Evolutionary conservation across 75 land plant species (phyloP), one percentile per base, ranked within the genome.

Genomic region (Cryptomeria japonica): DNA sequence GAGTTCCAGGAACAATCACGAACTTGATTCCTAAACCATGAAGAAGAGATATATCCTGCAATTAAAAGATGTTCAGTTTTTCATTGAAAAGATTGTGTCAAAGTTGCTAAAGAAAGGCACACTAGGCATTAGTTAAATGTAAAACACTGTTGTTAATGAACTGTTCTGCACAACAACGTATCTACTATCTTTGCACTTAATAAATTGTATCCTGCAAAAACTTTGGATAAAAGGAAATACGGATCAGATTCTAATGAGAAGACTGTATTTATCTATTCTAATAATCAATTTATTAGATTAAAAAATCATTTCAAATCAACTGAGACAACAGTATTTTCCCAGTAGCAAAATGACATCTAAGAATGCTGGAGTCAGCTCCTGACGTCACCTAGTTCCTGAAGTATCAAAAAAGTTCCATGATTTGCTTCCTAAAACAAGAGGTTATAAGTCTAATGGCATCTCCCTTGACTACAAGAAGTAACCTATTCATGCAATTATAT

Each of bases 21-120:
- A 98, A 90, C 91, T 90, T 98, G 80, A 97, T 96, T 13, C 99
- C 99, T 18, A 98, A 89, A 22, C 96, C 97, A 91, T 97, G 99
- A 39, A 98, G 94, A 28, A 98, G 93, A 86, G 99, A 93, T 15
- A 98, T 93, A 91, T 98, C 99, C 99, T 98, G 95, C 85, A 88
- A 72, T 68, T 56, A n/a, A 34, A 34, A 75, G 77, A 25, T 75
- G 6, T 75, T 75, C 37, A 75, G 15, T 34, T 64, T 22, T 75
- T 34, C 38, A 68, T 31, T 75, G 0, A 75, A 75, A n/a, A 85
- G 25, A 42, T 16, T 80, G 80, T 82, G 41, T 34, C 28, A 13
- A 82, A 86, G 37, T 39, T 83, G 34, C 32, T 46, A 46, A 46
- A 28, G 31, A 31, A 41, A 82, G 32, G 32, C 44, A 80, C 47